Percentiles rank a stretch among this genome's conserved stretches.
Conservation (phyloP, 1,139 yeast genomes). For the Eremothecium coryli region DNA sequence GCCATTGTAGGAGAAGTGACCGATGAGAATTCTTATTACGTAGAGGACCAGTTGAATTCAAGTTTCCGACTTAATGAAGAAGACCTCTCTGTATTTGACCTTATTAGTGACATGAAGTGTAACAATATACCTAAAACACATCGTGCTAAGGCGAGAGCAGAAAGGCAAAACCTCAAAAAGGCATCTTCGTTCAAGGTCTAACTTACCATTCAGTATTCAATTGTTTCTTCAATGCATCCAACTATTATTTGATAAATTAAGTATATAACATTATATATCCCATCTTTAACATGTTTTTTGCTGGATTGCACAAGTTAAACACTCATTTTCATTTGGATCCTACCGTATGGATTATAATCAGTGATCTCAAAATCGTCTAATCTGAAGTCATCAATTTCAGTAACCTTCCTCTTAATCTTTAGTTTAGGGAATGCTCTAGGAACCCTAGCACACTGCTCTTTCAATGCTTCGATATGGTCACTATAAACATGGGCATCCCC, state of each 20-base stretch:
- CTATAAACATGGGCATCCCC: conserved; percentile 95
- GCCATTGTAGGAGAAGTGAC: conserved; percentile 25
- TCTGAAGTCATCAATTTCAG: conserved; percentile 73
- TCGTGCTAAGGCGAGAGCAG: conserved; percentile 17
- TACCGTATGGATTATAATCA: conserved; percentile 71
- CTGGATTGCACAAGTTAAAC: conserved; percentile 37
- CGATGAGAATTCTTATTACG: conserved; percentile 16
- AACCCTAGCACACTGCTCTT: conserved; percentile 61
- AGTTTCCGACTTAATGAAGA: conserved; percentile 9
- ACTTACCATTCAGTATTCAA: neutral
- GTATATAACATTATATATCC: neutral
- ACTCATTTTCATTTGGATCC: conserved; percentile 81
- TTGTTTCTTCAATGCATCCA: no score
- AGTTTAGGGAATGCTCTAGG: conserved; percentile 80
- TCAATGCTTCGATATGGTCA: conserved; percentile 86
- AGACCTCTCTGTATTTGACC: conserved; percentile 28
- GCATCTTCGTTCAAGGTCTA: conserved; percentile 1
- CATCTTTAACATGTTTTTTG: no score
- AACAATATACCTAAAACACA: conserved; percentile 20
- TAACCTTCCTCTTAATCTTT: conserved; percentile 55
- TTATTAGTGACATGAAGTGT: conserved; percentile 18
- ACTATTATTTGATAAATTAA: no score
- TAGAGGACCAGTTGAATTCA: conserved; percentile 9
- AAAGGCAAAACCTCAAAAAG: conserved; percentile 4
- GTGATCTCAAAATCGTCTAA: conserved; percentile 77